Evolutionary conservation across 768 basidiomycete species (phyloP).

Genomic region (Cystoderma amianthinum): DNA sequence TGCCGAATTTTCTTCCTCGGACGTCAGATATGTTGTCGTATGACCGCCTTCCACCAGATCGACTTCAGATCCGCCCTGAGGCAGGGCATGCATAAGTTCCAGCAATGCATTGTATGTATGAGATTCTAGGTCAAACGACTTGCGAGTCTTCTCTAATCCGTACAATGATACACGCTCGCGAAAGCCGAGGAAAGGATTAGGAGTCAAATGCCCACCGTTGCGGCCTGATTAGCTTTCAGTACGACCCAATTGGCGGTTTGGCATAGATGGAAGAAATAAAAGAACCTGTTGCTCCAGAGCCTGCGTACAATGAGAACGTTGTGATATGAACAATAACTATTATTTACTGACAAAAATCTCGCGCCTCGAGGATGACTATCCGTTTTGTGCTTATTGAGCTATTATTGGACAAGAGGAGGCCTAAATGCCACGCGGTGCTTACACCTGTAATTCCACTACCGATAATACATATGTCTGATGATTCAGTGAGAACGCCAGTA

Average conservation of each 20-base stretch:
- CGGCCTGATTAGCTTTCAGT: constrained; percentile 56
- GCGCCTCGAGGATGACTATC: constrained; percentile 66
- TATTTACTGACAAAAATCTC: constrained; percentile 72
- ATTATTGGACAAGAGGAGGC: constrained; percentile 4
- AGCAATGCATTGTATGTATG: constrained; percentile 45
- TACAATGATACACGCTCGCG: constrained; percentile 22
- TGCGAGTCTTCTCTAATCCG: constrained; percentile 49
- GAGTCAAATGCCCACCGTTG: constrained; percentile 74
- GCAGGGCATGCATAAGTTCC: constrained; percentile 35
- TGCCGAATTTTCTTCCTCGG: constrained; percentile 30
- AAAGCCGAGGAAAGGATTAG: constrained; percentile 42
- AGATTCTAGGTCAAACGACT: constrained; percentile 47
- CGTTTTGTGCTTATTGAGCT: constrained; percentile 3
- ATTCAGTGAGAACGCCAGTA: constrained; percentile 43
- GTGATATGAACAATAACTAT: constrained; percentile 2
- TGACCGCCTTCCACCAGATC: constrained; percentile 60
- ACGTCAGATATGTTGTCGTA: constrained; percentile 39
- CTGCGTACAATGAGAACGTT: constrained; percentile 21
- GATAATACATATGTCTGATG: constrained; percentile 71
- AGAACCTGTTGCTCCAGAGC: constrained; percentile 72
- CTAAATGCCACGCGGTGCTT: constrained; percentile 66
- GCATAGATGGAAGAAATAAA: neutral
- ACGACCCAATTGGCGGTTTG: neutral
- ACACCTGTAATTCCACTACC: constrained; percentile 79
- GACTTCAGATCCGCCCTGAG: constrained; percentile 29